Evolutionary conservation across 2,329 filamentous ascomycete species (phyloP), one percentile per base, ranked within the genome.

Genomic region (Talaromyces sp.): DNA sequence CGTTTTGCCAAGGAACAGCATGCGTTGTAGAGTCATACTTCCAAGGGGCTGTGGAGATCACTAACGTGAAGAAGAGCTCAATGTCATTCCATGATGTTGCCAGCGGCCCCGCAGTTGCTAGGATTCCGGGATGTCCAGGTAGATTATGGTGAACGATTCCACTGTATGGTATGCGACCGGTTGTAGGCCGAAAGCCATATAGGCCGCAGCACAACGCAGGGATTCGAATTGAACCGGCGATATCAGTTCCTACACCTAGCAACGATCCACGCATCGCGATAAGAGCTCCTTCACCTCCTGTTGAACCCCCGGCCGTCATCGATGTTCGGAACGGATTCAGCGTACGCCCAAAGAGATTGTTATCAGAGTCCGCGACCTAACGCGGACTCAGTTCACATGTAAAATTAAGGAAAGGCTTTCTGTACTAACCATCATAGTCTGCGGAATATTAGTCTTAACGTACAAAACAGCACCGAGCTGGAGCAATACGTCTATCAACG

Each of bases 211-310:
- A 70, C 11, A 68, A 68, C 6, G 70, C 66, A 13, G 72, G 70
- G 39, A 66, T 67, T 22, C 72, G 70, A n/a, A 73, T 69, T 39
- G 69, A 71, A 8, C 71, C 72, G n/a, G 82, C 83, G 63, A 89
- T 88, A 66, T 90, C 87, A 0, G 87, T 87, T 2, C 87, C 87
- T 0, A 89, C 79, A 5, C 89, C 89, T 0, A 89, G 63, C 0
- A 83, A 81, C 61, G 84, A 87, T n/a, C 88, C 89, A 13, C 77
- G 75, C 64, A 90, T 82, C 0, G 80, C 77, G 39, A 91, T 82
- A 1, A 90, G 78, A 0, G 89, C 88, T 2, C 84, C 84, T 71
- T 91, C 89, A 33, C 77, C 78, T n/a, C 77, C 77, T 19, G 75
- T 78, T 11, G 73, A 75, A 1, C 77, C 77, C 22, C 77, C 77